phyloP scores from a whole-genome alignment of 164 flowering plant genomes.

The Tinospora cordifolia region DNA sequence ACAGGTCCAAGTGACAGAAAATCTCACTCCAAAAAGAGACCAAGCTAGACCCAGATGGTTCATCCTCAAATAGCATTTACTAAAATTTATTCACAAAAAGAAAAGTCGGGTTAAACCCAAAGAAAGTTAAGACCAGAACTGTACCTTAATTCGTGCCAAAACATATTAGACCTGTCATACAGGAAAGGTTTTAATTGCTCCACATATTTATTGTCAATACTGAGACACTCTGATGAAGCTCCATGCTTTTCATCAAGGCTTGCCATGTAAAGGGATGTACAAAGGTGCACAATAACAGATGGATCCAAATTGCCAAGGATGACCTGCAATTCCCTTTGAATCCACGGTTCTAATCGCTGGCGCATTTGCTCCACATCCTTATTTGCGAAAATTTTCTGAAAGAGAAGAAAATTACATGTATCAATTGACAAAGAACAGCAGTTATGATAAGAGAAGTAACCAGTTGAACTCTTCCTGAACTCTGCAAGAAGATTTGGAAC shows the following conservation, averaged over 20 bases:
- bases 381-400: slow-evolving; percentile 30
- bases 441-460: background rate
- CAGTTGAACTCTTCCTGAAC: no score
- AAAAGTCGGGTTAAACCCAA: background rate
- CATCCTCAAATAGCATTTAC: background rate
- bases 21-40: background rate
- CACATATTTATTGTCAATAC: slow-evolving; percentile 21
- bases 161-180: slow-evolving; percentile 34
- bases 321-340: slow-evolving; percentile 63
- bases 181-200: slow-evolving; percentile 50
- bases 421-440: background rate
- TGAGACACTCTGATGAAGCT: slow-evolving; percentile 9
- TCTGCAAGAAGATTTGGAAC: no score
- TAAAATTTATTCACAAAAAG: background rate
- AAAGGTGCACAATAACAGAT: slow-evolving; percentile 60
- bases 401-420: slow-evolving; percentile 1
- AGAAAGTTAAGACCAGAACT: background rate
- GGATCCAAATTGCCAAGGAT: slow-evolving; percentile 68
- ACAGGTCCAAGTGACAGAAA: background rate
- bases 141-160: slow-evolving; percentile 87
- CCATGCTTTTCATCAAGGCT: slow-evolving; percentile 25
- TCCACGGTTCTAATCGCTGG: slow-evolving; percentile 66
- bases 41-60: background rate
- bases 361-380: slow-evolving; percentile 20
- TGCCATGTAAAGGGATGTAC: slow-evolving; percentile 41